Evolutionary conservation across 371 early-diverging fungal genomes (phyloP), one percentile per base, ranked within the genome.

Genomic region (Gilbertella persicaria): DNA sequence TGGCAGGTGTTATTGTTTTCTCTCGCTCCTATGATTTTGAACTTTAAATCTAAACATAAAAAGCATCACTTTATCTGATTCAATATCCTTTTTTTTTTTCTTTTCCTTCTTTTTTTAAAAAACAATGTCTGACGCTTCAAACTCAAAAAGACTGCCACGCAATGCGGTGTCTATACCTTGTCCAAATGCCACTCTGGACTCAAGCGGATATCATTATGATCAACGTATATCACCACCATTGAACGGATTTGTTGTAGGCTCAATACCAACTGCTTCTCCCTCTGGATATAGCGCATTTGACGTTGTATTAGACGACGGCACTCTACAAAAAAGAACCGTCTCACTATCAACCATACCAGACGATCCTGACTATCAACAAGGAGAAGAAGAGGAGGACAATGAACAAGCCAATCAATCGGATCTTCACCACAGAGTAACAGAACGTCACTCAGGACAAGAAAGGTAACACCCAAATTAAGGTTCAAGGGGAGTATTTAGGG

Each of bases 301-400:
- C 33, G 70, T 70, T 3, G 61, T 70, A 12, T 38, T 66, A 7
- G 70, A 70, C 39, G 70, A 70, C 38, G 70, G 70, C 10, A 70
- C 66, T 24, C 29, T 58, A 23, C 62, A 66, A 33, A 62, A 56
- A 47, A 30, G 70, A 51, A 60, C 66, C 6, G 58, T 70, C 0
- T 66, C 70, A 1, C 25, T 70, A 21, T 70, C 70, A 20, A 70
- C 70, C 4, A 16, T 70, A 8, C 66, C 63, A 5, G 54, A 58
- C 20, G 41, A 41, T 30, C n/a, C 7, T 0, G 16, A 13, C 16
- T 37, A 44, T 7, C 2, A 36, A 13, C 3, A 19, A 13, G 36
- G 40, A 0, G 41, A 60, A 3, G 39, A 60, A 25, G 37, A 38
- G 1, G 50, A 50, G 1, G 44, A 19, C 3, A 20, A 12, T 16